Percentiles rank a stretch among this genome's conserved stretches.
These are phyloP conservation scores for Pestalotiopsis sp. DNA, from an alignment of 2,329 filamentous ascomycete genomes.

Conservation along the genomic window DNA sequence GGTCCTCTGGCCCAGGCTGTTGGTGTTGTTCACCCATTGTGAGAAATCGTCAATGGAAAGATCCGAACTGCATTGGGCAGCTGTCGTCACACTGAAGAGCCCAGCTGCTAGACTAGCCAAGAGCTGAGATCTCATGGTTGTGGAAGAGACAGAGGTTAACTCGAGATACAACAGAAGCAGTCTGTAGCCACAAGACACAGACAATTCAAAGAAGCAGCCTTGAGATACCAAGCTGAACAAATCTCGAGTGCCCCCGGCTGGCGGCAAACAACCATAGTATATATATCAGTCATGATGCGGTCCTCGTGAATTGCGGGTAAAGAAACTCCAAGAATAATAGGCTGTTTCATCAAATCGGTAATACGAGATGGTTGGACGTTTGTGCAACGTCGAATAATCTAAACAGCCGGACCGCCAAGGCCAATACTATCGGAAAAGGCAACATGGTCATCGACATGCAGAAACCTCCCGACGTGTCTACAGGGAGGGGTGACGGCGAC, in stretches of 20 bases:
- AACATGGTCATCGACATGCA: neutral
- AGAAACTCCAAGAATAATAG: neutral
- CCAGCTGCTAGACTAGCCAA: slow-evolving; percentile 7
- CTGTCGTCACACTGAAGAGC: neutral
- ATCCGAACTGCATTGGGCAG: slow-evolving; percentile 13
- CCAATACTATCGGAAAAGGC: neutral
- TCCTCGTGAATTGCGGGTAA: neutral
- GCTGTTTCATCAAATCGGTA: slow-evolving; percentile 9
- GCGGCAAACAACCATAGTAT: neutral
- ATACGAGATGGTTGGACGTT: neutral
- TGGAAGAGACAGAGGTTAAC: neutral
- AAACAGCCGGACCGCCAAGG: slow-evolving; percentile 1
- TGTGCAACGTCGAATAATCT: neutral
- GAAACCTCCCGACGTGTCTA: neutral
- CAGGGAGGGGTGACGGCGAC: neutral
- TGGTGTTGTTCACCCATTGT: slow-evolving; percentile 31
- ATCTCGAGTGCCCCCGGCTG: neutral
- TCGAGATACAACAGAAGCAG: neutral
- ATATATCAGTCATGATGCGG: neutral
- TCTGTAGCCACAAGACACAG: neutral
- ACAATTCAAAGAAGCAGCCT: neutral
- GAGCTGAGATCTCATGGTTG: neutral
- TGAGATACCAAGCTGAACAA: neutral
- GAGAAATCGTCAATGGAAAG: slow-evolving; percentile 17
- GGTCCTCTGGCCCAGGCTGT: slow-evolving; percentile 37